phyloP scores from a whole-genome alignment of 2,329 filamentous ascomycete species.

The Diaporthe citrichinensis region DNA sequence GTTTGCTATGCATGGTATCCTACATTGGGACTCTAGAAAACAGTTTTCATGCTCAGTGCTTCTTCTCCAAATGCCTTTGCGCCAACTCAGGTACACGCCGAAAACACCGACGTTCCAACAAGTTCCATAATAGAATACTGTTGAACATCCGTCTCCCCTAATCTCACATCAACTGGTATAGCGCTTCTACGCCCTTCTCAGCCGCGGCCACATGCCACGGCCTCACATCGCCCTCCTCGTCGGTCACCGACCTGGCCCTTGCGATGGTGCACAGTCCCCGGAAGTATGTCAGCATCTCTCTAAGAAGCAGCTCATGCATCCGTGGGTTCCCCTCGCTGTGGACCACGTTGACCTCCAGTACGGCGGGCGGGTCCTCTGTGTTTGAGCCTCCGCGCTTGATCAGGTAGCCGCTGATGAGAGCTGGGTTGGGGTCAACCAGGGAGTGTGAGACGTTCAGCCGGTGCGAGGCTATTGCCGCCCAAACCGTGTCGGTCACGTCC shows the following conservation, averaged over 20 bases:
- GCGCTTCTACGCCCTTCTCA: conserved; percentile 75
- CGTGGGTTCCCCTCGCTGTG: conserved; percentile 67
- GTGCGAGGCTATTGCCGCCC: conserved; percentile 80
- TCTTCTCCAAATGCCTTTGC: conserved; percentile 17
- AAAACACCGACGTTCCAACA: not conserved
- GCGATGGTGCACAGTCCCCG: conserved; percentile 78
- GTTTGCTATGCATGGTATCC: conserved; percentile 37
- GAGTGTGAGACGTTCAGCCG: conserved; percentile 72
- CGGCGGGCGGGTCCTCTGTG: conserved; percentile 69
- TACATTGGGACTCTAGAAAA: conserved; percentile 3
- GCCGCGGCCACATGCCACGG: conserved; percentile 85
- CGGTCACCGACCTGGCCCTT: conserved; percentile 73
- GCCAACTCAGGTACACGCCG: conserved; percentile 1
- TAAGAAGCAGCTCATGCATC: conserved; percentile 74
- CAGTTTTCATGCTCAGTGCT: conserved; percentile 12
- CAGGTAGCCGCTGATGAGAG: conserved; percentile 75
- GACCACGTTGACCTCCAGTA: conserved; percentile 77
- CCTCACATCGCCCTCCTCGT: conserved; percentile 71
- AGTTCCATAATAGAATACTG: not conserved
- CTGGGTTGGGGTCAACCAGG: conserved; percentile 67
- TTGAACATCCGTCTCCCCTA: not conserved
- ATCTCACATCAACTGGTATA: conserved; percentile 74
- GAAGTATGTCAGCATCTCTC: conserved; percentile 80
- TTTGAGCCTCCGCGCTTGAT: conserved; percentile 73
- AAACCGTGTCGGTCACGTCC: conserved; percentile 81